phyloP scores from a whole-genome alignment of 2,329 filamentous ascomycete species.

The Sclerotinia spermophila region DNA sequence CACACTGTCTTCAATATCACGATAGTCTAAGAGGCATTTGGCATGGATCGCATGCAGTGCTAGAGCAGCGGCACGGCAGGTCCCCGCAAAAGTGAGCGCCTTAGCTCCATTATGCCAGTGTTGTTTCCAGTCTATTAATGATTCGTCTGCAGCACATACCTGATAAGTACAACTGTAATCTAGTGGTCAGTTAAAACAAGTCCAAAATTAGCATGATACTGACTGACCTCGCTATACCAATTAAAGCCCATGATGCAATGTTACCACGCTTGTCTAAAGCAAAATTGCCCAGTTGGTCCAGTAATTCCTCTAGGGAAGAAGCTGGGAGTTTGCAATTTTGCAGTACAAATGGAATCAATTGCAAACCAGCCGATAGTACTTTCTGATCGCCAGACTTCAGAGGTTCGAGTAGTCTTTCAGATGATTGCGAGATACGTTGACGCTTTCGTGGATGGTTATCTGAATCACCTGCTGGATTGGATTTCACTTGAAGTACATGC shows the following conservation, averaged over 20 bases:
- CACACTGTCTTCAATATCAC: slow-evolving; percentile 63
- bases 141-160: slow-evolving; percentile 37
- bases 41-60: slow-evolving; percentile 66
- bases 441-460: slow-evolving; percentile 34
- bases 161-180: slow-evolving; percentile 47
- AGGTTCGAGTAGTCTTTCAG: slow-evolving; percentile 32
- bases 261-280: slow-evolving; percentile 66
- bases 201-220: slow-evolving; percentile 30
- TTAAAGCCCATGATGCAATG: slow-evolving; percentile 75
- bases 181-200: slow-evolving; percentile 21
- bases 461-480: slow-evolving; percentile 19
- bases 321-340: slow-evolving; percentile 43
- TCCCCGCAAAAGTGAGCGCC: slow-evolving; percentile 64
- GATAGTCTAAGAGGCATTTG: slow-evolving; percentile 62
- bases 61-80: slow-evolving; percentile 70
- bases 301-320: slow-evolving; percentile 52
- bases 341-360: slow-evolving; percentile 51
- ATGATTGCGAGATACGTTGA: slow-evolving; percentile 27
- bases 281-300: slow-evolving; percentile 55
- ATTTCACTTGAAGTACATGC: slow-evolving; percentile 8
- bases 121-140: slow-evolving; percentile 61
- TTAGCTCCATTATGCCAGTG: slow-evolving; percentile 72
- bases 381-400: slow-evolving; percentile 30
- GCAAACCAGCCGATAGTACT: slow-evolving; percentile 41
- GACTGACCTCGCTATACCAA: slow-evolving; percentile 74